These are phyloP conservation scores for Paecilomyces dactylethromorphus DNA, from an alignment of 2,329 filamentous ascomycete genomes.

Conservation along the genomic window DNA sequence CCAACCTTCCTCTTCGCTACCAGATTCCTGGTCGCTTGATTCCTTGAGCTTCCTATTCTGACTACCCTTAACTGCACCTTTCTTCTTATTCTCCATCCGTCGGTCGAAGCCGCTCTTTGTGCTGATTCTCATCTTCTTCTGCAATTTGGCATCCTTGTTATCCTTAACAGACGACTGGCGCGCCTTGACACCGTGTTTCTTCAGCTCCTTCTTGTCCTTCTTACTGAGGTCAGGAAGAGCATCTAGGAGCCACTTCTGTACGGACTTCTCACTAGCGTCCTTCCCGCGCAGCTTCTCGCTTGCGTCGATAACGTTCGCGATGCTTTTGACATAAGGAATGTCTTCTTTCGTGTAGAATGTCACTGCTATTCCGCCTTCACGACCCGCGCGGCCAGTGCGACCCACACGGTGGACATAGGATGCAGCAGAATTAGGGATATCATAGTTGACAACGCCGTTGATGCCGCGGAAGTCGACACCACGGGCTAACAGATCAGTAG, in stretches of 20 bases:
- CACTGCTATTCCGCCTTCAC: slow-evolving; percentile 80
- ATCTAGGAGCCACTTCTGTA: slow-evolving; percentile 83
- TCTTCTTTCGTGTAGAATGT: slow-evolving; percentile 97
- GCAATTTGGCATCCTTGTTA: slow-evolving; percentile 29
- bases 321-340: slow-evolving; percentile 78
- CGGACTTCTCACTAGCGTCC: slow-evolving; percentile 48
- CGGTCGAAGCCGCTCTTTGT: slow-evolving; percentile 46
- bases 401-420: slow-evolving; percentile 91
- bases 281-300: slow-evolving; percentile 63
- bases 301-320: slow-evolving; percentile 84
- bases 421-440: slow-evolving; percentile 85
- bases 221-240: slow-evolving; percentile 78
- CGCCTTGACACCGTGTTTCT: slow-evolving; percentile 72
- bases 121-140: slow-evolving; percentile 63
- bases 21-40: slow-evolving; percentile 11
- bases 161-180: slow-evolving; percentile 45
- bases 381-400: slow-evolving; percentile 79
- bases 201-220: slow-evolving; percentile 74
- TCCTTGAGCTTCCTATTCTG: slow-evolving; percentile 23
- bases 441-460: slow-evolving; percentile 95
- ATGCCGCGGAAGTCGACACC: slow-evolving; percentile 93
- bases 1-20: slow-evolving; percentile 29
- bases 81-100: slow-evolving; percentile 39
- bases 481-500: slow-evolving; percentile 84
- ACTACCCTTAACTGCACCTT: slow-evolving; percentile 38